Percentiles rank a stretch among this genome's conserved stretches.
These are phyloP conservation scores for Urostyla sp. DNA, from an alignment of 73 alveolate species.

Conservation along the genomic window DNA sequence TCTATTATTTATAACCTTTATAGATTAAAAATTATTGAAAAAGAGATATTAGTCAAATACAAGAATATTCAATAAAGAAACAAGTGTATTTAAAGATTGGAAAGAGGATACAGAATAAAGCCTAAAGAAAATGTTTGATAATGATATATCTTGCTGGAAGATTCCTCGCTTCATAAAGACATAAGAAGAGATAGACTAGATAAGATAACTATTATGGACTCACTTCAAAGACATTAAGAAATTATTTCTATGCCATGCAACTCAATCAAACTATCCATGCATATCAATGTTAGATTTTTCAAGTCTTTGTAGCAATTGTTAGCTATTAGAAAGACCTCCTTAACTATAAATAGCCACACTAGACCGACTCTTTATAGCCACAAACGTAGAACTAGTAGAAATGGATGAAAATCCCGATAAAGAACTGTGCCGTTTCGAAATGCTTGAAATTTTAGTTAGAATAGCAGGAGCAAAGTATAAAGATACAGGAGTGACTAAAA, in stretches of 20 bases:
- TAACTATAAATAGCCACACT: conserved; percentile 21
- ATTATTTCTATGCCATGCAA: not conserved
- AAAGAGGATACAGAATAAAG: conserved; percentile 9
- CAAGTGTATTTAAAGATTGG: conserved; percentile 60
- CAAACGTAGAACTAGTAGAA: conserved; percentile 39
- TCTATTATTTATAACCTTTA: not conserved
- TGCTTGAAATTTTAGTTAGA: conserved; percentile 68
- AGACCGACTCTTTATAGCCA: conserved; percentile 48
- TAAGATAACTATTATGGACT: not conserved
- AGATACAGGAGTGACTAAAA: conserved; percentile 58
- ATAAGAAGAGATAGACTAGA: conserved; percentile 42
- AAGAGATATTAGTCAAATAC: not conserved
- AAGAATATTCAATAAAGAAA: conserved; percentile 35
- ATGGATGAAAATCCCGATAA: conserved; percentile 68
- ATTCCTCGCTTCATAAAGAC: conserved; percentile 64
- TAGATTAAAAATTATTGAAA: not conserved
- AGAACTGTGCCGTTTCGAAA: conserved; percentile 64
- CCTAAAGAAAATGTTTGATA: conserved; percentile 32
- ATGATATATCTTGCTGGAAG: conserved; percentile 65
- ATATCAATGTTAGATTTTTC: conserved; percentile 60
- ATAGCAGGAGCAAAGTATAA: conserved; percentile 67
- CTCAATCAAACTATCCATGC: conserved; percentile 18
- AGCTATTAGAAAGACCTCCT: not conserved
- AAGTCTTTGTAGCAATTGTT: not conserved
- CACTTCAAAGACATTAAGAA: not conserved